Percentiles rank a stretch among this genome's conserved stretches.
phyloP scores from a whole-genome alignment of 805 yeast species.

The Ascoidea asiatica region DNA sequence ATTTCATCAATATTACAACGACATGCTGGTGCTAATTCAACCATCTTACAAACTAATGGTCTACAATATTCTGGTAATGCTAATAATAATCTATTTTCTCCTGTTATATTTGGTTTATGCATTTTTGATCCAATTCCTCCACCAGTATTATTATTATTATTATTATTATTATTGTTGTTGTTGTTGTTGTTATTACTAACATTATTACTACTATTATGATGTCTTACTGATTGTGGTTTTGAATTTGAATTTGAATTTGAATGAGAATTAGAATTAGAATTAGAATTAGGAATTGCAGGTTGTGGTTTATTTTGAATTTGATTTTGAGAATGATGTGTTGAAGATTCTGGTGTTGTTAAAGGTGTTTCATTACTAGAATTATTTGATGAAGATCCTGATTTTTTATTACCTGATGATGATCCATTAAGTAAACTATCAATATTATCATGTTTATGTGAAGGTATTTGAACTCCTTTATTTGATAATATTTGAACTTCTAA shows the following conservation, averaged over 20 bases:
- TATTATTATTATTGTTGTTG: neutral
- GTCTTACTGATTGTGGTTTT: constrained; percentile 8
- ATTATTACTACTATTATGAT: constrained; percentile 16
- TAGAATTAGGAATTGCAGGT: constrained; percentile 10
- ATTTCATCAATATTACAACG: constrained; percentile 72
- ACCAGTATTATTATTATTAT: neutral
- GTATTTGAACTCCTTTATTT: neutral
- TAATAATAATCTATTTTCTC: constrained; percentile 56
- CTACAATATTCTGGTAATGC: constrained; percentile 65
- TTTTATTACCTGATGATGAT: constrained; percentile 2
- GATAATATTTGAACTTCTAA: neutral
- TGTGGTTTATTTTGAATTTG: constrained; percentile 1
- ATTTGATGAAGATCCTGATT: neutral
- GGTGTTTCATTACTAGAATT: constrained; percentile 7
- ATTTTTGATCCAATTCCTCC: constrained; percentile 17
- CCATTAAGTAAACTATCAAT: neutral
- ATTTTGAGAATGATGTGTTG: constrained; percentile 2
- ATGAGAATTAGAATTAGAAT: neutral
- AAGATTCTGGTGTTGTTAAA: constrained; percentile 9
- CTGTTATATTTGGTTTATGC: constrained; percentile 54
- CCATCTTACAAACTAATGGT: constrained; percentile 60
- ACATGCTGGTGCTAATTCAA: constrained; percentile 75
- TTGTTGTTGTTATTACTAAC: neutral
- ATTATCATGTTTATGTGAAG: neutral
- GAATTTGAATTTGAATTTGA: constrained; percentile 1